Conservation (phyloP, 345 rosid genomes). For the Pugionium cornutum region DNA sequence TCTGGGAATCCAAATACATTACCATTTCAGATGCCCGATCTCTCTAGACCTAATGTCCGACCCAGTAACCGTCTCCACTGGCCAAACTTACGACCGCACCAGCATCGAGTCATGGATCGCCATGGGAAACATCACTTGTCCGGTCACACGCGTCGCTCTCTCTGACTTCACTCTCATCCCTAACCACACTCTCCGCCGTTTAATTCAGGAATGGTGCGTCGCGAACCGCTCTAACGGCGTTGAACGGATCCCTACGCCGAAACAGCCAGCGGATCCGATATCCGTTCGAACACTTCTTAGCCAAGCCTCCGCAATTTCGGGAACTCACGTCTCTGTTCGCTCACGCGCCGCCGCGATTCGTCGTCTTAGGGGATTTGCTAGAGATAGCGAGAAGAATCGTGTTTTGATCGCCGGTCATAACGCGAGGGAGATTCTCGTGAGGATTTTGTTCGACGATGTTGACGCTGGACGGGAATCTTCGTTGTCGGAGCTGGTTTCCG, state of each 20-base stretch:
- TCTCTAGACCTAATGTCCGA: slow-evolving; percentile 96
- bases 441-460: slow-evolving; percentile 48
- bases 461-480: slow-evolving; percentile 14
- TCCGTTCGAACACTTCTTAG: slow-evolving; percentile 57
- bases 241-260: slow-evolving; percentile 88
- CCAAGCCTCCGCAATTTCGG: slow-evolving; percentile 59
- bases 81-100: slow-evolving; percentile 94
- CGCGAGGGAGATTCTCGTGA: slow-evolving; percentile 49
- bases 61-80: slow-evolving; percentile 88
- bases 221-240: slow-evolving; percentile 78
- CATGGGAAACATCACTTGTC: slow-evolving; percentile 89
- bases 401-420: slow-evolving; percentile 61
- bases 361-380: slow-evolving; percentile 76
- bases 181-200: slow-evolving; percentile 96
- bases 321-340: slow-evolving; percentile 36
- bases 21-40: slow-evolving; percentile 95
- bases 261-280: slow-evolving; percentile 90
- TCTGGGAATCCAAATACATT: slow-evolving; percentile 71
- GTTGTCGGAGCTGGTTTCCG: slow-evolving; percentile 55
- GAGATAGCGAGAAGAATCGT: slow-evolving; percentile 86
- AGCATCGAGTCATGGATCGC: slow-evolving; percentile 98
- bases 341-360: slow-evolving; percentile 78
- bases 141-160: slow-evolving; percentile 79
- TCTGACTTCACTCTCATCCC: slow-evolving; percentile 86
- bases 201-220: slow-evolving; percentile 98